A percentile compares a stretch with the other conserved stretches of the same genome.
phyloP scores from a whole-genome alignment of 495 filamentous ascomycete genomes.

The Annulohypoxylon maeteangense region DNA sequence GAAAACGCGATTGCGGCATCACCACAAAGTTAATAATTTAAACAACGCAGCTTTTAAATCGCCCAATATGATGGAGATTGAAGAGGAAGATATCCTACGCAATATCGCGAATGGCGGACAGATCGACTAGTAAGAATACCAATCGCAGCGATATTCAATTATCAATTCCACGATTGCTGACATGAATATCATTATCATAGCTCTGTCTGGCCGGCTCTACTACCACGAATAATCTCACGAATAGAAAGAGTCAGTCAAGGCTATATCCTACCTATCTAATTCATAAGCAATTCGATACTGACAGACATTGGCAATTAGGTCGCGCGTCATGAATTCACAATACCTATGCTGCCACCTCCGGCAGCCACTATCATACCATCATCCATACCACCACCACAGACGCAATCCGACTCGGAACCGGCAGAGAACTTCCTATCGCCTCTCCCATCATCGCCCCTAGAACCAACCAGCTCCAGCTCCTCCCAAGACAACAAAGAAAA shows the following conservation, averaged over 20 bases:
- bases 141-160: not conserved
- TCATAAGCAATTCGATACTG: not conserved
- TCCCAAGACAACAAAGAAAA: slow-evolving; percentile 64
- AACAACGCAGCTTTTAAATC: slow-evolving; percentile 2
- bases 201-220: slow-evolving; percentile 53
- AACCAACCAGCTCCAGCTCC: slow-evolving; percentile 57
- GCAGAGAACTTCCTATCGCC: slow-evolving; percentile 65
- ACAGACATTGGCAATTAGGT: slow-evolving; percentile 47
- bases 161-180: not conserved
- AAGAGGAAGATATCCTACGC: slow-evolving; percentile 72
- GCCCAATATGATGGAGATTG: slow-evolving; percentile 58
- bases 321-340: slow-evolving; percentile 56
- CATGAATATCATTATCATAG: slow-evolving; percentile 37
- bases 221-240: slow-evolving; percentile 50
- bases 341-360: slow-evolving; percentile 51
- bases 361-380: slow-evolving; percentile 51
- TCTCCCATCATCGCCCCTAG: slow-evolving; percentile 59
- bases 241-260: slow-evolving; percentile 52
- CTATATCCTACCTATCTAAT: not conserved
- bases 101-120: slow-evolving; percentile 71
- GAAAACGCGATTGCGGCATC: slow-evolving; percentile 34
- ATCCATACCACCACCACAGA: slow-evolving; percentile 38
- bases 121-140: slow-evolving; percentile 71
- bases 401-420: slow-evolving; percentile 59
- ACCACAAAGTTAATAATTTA: not conserved